Percentiles rank a stretch among this genome's conserved stretches.
These are phyloP conservation scores for Naganishia onofrii DNA, from an alignment of 768 basidiomycete genomes.

Conservation along the genomic window DNA sequence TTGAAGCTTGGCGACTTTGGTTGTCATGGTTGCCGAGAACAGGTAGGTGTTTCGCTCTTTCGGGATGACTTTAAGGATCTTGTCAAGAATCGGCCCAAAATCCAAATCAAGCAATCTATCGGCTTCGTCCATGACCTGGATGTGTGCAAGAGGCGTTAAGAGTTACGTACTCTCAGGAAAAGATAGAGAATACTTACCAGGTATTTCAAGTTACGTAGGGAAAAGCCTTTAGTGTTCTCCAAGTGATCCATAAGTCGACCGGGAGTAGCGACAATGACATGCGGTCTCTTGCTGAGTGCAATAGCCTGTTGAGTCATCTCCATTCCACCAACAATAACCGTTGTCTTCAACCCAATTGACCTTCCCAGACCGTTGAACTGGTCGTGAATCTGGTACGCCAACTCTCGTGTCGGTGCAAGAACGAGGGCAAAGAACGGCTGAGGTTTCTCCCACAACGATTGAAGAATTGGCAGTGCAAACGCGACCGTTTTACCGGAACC, in stretches of 20 bases:
- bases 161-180: not conserved
- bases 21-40: constrained; percentile 98
- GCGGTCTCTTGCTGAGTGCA: constrained; percentile 87
- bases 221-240: constrained; percentile 96
- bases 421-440: constrained; percentile 89
- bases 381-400: constrained; percentile 97
- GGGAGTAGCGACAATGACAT: constrained; percentile 91
- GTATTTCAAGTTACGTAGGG: constrained; percentile 76
- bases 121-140: constrained; percentile 97
- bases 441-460: constrained; percentile 88
- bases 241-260: constrained; percentile 89
- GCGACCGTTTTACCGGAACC: constrained; percentile 98
- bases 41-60: constrained; percentile 91
- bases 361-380: constrained; percentile 90
- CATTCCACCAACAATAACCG: constrained; percentile 91
- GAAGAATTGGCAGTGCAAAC: constrained; percentile 91
- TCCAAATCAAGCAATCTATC: constrained; percentile 94
- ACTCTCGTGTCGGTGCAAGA: constrained; percentile 90
- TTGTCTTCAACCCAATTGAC: constrained; percentile 85
- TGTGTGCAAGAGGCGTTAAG: no score
- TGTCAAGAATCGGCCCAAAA: constrained; percentile 91
- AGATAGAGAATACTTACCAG: constrained; percentile 60
- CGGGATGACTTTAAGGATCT: constrained; percentile 91
- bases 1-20: constrained; percentile 94
- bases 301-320: constrained; percentile 87